These are phyloP conservation scores for Septoria petroselini DNA, from an alignment of 2,329 filamentous ascomycete species.

Conservation along the genomic window DNA sequence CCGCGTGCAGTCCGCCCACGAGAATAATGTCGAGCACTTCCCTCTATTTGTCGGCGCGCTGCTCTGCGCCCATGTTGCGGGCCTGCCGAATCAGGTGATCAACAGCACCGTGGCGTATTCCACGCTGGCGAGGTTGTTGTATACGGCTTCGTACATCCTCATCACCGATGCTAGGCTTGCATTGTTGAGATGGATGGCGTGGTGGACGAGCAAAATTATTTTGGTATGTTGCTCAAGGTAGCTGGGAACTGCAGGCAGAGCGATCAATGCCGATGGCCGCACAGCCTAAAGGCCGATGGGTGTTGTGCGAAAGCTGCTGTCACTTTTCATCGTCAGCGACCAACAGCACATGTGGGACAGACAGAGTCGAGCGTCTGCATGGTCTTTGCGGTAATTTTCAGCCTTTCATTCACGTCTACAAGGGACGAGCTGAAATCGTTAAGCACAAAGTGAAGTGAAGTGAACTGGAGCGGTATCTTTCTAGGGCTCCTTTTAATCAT, in stretches of 20 bases:
- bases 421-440: neutral
- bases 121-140: slow-evolving; percentile 43
- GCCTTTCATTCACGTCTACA: neutral
- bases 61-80: slow-evolving; percentile 42
- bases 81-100: slow-evolving; percentile 39
- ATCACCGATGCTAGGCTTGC: slow-evolving; percentile 40
- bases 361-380: too few species aligned
- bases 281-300: neutral
- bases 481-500: neutral
- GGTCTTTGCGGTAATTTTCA: too few species aligned
- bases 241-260: slow-evolving; percentile 40
- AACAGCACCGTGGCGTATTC: slow-evolving; percentile 44
- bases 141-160: slow-evolving; percentile 43
- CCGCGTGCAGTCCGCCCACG: slow-evolving; percentile 47
- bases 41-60: slow-evolving; percentile 42
- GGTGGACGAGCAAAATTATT: slow-evolving; percentile 47
- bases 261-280: slow-evolving; percentile 11
- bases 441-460: too few species aligned
- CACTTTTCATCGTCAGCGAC: neutral
- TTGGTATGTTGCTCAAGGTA: slow-evolving; percentile 44
- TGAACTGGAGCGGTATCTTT: too few species aligned
- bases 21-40: slow-evolving; percentile 48
- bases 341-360: too few species aligned
- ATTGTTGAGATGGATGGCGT: slow-evolving; percentile 40
- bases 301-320: neutral